phyloP scores from a whole-genome alignment of 768 basidiomycete species.

The Hortiboletus flavorubellus region DNA sequence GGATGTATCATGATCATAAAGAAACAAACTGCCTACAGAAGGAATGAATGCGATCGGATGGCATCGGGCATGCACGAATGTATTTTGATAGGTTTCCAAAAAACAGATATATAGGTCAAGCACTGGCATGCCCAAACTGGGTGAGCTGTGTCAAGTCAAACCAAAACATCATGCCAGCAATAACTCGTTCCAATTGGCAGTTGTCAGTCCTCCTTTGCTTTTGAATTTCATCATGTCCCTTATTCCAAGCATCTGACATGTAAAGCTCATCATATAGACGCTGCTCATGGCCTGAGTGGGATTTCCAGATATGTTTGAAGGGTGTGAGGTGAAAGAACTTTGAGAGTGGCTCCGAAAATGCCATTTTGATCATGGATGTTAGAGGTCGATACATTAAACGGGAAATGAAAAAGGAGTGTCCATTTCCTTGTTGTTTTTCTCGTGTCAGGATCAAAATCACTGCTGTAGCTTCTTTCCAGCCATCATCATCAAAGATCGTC shows the following conservation, averaged over 20 bases:
- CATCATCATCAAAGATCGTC: neutral
- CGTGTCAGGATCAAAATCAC: neutral
- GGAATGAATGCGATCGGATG: slow-evolving; percentile 3
- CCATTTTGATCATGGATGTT: neutral
- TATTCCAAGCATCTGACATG: slow-evolving; percentile 15
- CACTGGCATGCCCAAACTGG: slow-evolving; percentile 13
- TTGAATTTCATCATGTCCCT: slow-evolving; percentile 21
- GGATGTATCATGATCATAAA: neutral
- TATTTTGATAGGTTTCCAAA: slow-evolving; percentile 2
- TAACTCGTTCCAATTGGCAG: slow-evolving; percentile 13
- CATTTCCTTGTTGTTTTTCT: neutral
- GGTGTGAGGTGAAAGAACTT: neutral
- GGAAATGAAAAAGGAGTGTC: neutral
- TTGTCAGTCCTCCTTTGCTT: slow-evolving; percentile 5
- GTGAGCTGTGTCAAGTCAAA: slow-evolving; percentile 17
- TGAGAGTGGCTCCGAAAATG: neutral
- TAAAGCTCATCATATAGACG: slow-evolving; percentile 17
- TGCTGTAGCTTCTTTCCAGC: neutral
- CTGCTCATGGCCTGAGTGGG: neutral
- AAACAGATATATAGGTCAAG: neutral
- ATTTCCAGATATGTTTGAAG: neutral
- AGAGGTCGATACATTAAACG: neutral
- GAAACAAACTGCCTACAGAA: neutral
- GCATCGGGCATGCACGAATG: neutral
- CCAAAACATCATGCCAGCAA: slow-evolving; percentile 20